A percentile compares a stretch with the other conserved stretches of the same genome.
These are phyloP conservation scores for Solanum sejunctum DNA, from an alignment of 257 asterid genomes.

Conservation along the genomic window DNA sequence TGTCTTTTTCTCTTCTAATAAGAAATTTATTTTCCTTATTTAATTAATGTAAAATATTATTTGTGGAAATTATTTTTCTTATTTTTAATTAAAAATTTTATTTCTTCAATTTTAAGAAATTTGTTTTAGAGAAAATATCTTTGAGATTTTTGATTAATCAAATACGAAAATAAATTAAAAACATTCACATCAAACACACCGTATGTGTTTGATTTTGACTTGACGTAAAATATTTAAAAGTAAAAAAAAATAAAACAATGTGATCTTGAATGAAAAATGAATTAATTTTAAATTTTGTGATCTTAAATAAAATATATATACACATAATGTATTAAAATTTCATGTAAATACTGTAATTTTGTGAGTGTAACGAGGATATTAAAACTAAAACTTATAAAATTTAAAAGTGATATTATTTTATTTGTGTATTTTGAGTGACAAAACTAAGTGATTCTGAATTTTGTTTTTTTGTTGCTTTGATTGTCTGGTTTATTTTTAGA, in stretches of 20 bases:
- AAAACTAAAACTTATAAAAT: not conserved
- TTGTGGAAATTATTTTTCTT: not conserved
- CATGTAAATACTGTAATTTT: no score
- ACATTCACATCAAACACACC: no score
- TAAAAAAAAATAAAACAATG: no score
- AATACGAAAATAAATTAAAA: not conserved
- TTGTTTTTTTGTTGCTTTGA: not conserved
- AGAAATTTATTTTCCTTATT: not conserved
- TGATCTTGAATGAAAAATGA: not conserved
- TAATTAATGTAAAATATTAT: no score
- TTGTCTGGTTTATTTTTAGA: not conserved
- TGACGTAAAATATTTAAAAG: no score
- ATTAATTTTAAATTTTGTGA: not conserved
- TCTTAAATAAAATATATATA: not conserved
- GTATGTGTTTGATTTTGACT: not conserved
- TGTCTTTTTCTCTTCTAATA: not conserved
- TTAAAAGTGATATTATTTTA: not conserved
- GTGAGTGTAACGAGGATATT: not conserved
- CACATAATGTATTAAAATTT: no score
- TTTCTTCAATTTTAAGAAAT: no score
- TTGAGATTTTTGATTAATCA: not conserved
- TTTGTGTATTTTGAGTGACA: not conserved
- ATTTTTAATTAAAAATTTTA: no score
- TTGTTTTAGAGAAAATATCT: not conserved
- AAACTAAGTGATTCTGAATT: not conserved